These are phyloP conservation scores for Leptographium procerum DNA, from an alignment of 2,329 filamentous ascomycete species.

Conservation along the genomic window DNA sequence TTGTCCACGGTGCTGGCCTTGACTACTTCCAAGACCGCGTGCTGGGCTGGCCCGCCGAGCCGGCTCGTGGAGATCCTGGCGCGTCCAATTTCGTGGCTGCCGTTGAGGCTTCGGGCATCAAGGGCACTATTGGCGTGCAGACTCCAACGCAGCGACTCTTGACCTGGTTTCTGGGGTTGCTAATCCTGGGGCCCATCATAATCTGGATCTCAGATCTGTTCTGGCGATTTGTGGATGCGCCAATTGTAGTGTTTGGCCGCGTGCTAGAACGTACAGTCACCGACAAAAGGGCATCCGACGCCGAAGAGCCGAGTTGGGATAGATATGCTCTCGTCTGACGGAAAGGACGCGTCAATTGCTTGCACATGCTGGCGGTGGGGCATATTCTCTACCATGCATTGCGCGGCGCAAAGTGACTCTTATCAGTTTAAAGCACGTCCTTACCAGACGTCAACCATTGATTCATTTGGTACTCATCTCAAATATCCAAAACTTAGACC, in stretches of 20 bases:
- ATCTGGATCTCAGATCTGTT: slow-evolving; percentile 49
- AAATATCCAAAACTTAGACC: neutral
- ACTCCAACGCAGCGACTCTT: slow-evolving; percentile 19
- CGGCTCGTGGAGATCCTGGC: slow-evolving; percentile 14
- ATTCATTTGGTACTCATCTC: neutral
- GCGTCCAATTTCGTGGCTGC: slow-evolving; percentile 13
- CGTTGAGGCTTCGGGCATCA: slow-evolving; percentile 17
- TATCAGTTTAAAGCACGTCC: neutral
- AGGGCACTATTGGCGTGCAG: slow-evolving; percentile 21
- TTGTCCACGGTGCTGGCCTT: slow-evolving; percentile 43
- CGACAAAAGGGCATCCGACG: slow-evolving; percentile 8
- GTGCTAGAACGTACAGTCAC: slow-evolving; percentile 17
- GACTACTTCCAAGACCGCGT: slow-evolving; percentile 23
- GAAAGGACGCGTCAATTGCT: too few relatives aligned
- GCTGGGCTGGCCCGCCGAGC: slow-evolving; percentile 16
- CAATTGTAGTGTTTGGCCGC: slow-evolving; percentile 18
- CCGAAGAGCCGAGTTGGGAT: neutral
- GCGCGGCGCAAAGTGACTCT: too few relatives aligned
- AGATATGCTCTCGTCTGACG: neutral
- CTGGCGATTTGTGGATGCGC: slow-evolving; percentile 44
- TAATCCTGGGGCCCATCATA: slow-evolving; percentile 22
- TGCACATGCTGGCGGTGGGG: too few relatives aligned
- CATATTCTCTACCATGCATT: neutral
- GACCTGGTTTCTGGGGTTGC: slow-evolving; percentile 27
- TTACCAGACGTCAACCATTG: neutral